Conservation (phyloP, 176 grass and related monocot genomes). For the Hsuehochloa calcarea region DNA sequence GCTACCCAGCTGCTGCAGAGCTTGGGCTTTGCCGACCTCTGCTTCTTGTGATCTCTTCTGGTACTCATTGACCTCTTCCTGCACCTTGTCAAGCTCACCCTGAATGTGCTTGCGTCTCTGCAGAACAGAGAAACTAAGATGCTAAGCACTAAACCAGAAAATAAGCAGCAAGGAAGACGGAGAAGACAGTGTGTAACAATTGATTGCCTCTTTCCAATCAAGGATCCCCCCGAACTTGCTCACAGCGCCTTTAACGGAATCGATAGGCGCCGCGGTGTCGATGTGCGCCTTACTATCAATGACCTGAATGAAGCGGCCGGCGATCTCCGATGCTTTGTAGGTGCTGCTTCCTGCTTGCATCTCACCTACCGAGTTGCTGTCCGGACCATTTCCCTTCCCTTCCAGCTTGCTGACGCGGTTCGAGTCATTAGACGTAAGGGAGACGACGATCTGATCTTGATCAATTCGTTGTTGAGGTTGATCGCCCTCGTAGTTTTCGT, state of each 20-base stretch:
- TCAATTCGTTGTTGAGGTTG: neutral
- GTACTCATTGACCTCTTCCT: constrained; percentile 34
- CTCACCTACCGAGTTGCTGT: neutral
- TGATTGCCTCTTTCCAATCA: constrained; percentile 60
- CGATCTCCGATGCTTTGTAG: constrained; percentile 9
- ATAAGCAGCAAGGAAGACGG: too few relatives aligned
- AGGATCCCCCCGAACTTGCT: constrained; percentile 60
- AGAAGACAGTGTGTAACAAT: neutral
- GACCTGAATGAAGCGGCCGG: constrained; percentile 13
- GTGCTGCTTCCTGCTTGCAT: neutral
- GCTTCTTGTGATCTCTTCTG: constrained; percentile 32
- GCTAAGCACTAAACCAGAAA: neutral
- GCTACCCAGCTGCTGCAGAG: constrained; percentile 38
- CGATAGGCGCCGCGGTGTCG: constrained; percentile 66
- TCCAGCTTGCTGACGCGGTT: too few relatives aligned
- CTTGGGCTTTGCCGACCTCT: constrained; percentile 30
- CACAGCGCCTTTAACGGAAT: constrained; percentile 67
- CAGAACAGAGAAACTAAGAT: neutral
- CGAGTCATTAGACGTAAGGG: neutral
- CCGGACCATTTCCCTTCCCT: neutral
- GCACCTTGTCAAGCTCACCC: constrained; percentile 49
- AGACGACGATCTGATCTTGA: neutral
- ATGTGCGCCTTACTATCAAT: constrained; percentile 19
- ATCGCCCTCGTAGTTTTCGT: neutral
- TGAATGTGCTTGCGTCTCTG: constrained; percentile 51